Conservation (phyloP, 2,329 filamentous ascomycete genomes). For the Beauveria medogensis region DNA sequence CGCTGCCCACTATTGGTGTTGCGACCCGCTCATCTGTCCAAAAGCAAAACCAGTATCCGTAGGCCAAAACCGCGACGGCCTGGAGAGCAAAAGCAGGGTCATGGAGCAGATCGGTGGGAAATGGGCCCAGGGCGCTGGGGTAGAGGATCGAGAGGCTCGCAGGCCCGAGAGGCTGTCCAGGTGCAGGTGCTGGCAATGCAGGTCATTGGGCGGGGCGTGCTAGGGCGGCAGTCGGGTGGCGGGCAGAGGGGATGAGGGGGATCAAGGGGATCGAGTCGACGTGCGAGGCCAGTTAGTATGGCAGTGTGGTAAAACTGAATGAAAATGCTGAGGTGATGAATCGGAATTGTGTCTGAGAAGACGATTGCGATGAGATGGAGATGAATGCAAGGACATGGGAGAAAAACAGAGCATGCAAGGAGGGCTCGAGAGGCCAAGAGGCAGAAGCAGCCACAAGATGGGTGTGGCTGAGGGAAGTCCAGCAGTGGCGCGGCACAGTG, state of each 20-base stretch:
- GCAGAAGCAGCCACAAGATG: background rate
- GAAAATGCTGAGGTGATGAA: background rate
- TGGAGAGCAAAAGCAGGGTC: background rate
- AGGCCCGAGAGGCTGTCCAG: background rate
- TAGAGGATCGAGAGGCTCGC: background rate
- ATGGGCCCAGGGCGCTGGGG: background rate
- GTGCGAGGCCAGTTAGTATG: too few species aligned
- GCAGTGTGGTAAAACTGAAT: too few species aligned
- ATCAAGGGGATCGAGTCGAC: too few species aligned
- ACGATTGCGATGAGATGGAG: background rate
- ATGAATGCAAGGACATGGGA: background rate
- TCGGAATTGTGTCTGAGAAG: background rate
- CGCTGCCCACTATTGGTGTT: background rate
- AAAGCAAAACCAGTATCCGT: background rate
- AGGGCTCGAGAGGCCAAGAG: too few species aligned
- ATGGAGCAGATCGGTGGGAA: background rate
- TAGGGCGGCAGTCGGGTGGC: too few species aligned
- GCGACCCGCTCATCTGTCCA: background rate
- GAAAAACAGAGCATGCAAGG: background rate
- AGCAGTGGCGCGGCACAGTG: background rate
- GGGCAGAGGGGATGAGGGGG: too few species aligned
- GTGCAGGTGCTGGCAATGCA: too few species aligned
- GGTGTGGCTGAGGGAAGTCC: background rate
- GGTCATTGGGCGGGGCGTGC: too few species aligned
- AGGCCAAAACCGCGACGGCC: too few species aligned